Evolutionary conservation across 768 basidiomycete genomes (phyloP), one percentile per base, ranked within the genome.

Genomic region (Russula olivacea): DNA sequence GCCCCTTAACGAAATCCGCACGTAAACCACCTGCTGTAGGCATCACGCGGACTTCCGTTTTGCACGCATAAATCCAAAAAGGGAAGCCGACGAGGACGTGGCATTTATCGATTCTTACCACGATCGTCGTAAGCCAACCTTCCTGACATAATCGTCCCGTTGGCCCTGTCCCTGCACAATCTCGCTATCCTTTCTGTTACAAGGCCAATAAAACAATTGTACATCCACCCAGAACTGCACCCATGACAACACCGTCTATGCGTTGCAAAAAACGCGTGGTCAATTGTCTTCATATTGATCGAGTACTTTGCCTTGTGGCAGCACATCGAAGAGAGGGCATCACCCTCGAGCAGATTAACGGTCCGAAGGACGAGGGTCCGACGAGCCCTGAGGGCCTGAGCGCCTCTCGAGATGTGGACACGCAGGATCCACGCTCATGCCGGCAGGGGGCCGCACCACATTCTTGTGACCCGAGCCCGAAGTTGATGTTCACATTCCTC

Each of bases 1-100:
- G 52, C 58, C 54, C 58, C 54, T 56, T 64, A 45, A 55, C 48
- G 36, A 55, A 45, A 45, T 60, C 59, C 59, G 63, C 63, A 64
- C 59, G 63, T 64, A 60, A 64, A 64, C 63, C 63, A 60, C 63
- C 63, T 64, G 63, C 63, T 55, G 48, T 12, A 12, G 25, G 12
- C 59, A 48, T 64, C 63, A 64, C 63, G 63, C 63, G 63, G 58
- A 47, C 54, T 34, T 55, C 53, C 59, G 48, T 51, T 38, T 56
- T 55, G 47, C 63, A 60, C 63, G 32, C 63, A 64, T 59, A 40
- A 60, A 19, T 41, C 63, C 63, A 51, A 60, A 64, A 60, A 50
- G 40, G 58, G 63, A 54, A 54, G 17, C 49, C 54, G 52, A 55
- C 54, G 5, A 56, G 54, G 60, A 64, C 63, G 58, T 60, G 63